A percentile compares a stretch with the other conserved stretches of the same genome.
Evolutionary conservation across 2,329 filamentous ascomycete genomes (phyloP).

Genomic region (Talaromyces sp.): DNA sequence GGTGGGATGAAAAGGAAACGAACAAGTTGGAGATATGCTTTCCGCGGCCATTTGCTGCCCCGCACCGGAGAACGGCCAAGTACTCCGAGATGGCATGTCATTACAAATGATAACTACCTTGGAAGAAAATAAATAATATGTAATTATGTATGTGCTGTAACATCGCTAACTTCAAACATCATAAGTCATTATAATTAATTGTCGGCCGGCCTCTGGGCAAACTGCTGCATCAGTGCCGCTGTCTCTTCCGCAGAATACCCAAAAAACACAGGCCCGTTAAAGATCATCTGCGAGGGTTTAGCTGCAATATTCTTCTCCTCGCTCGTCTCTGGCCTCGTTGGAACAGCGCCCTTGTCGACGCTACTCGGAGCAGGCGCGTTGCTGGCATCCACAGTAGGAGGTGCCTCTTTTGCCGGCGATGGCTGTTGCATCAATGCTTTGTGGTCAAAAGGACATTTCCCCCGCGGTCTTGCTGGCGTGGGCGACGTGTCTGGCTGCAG

Average conservation of each 20-base stretch:
- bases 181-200: background rate
- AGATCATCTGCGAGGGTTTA: constrained; percentile 63
- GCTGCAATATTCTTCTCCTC: constrained; percentile 11
- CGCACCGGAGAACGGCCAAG: constrained; percentile 1
- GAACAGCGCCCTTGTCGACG: background rate
- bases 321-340: background rate
- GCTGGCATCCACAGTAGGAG: background rate
- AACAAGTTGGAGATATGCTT: background rate
- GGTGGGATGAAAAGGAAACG: background rate
- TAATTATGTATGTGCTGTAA: background rate
- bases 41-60: background rate
- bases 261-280: constrained; percentile 90
- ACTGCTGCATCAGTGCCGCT: constrained; percentile 65
- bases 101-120: constrained; percentile 1
- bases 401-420: background rate
- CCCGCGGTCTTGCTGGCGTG: constrained; percentile 16
- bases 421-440: constrained; percentile 3
- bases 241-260: constrained; percentile 82
- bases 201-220: constrained; percentile 11
- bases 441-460: constrained; percentile 30
- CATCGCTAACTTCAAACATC: background rate
- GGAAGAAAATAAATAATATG: background rate
- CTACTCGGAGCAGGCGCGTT: background rate
- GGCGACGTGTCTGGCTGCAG: constrained; percentile 11
- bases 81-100: background rate